Base-by-base conservation (phyloP, 306 rosid species). In the Dryas octopetala region DNA sequence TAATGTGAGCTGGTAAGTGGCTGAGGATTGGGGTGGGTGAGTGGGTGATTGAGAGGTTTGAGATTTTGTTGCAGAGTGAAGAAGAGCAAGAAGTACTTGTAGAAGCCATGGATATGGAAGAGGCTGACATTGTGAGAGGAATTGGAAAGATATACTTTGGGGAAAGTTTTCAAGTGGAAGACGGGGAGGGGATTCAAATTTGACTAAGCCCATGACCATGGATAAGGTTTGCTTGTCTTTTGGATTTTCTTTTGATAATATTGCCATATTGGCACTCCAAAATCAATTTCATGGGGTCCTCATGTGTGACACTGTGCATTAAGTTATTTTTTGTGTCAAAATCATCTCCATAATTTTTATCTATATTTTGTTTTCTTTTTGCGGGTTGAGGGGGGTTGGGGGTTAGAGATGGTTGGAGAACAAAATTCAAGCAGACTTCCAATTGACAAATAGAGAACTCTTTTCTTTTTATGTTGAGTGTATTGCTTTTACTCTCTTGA, bases 41-140 rank as follows among this genome's bases (percentile, higher is more conserved):
- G 81, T 75, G 82, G 6, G 85, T 68, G 68, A 88, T 49, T 58
- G 89, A 83, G 73, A 82, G 78, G 74, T 71, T 88, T 62, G 78
- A 68, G 81, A 83, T 71, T 81, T 85, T 85, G 28, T 90, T 86
- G 91, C 68, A 81, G 80, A 85, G 48, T 49, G 86, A 75, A 70
- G 97, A 82, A 68, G 93, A 83, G 17, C 90, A 89, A 88, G 79
- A 74, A 62, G 87, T 71, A 47, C 81, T 13, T 74, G 88, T 68
- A 59, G 85, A 72, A 49, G 91, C 90, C 95, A 89, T 88, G 57
- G 74, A 68, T 45, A 74, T 14, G 48, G 79, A 70, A 7, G 62
- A 76, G 38, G 78, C 74, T 46, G 80, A 77, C 78, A 81, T 66
- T 57, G 23, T 65, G 45, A 66, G 79, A 23, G 43, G 62, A 54